Evolutionary conservation across 164 flowering plant species (phyloP), one percentile per base, ranked within the genome.

Genomic region (Tetracentron sinense): DNA sequence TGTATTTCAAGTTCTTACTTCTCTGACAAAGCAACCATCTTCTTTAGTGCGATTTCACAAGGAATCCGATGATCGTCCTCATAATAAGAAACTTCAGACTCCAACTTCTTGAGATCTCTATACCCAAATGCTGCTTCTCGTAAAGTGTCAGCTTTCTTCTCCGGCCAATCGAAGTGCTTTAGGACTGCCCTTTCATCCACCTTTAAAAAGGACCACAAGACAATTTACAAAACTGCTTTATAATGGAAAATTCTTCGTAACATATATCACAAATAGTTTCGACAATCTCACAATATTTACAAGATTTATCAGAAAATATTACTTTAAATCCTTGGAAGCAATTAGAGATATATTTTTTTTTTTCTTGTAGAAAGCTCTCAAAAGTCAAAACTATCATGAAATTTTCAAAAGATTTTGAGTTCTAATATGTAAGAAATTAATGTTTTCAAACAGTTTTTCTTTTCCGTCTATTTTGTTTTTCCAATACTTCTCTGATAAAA

Each of bases 181-280:
- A 93, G 73, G 42, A 93, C 98, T 51, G 98, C 98, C 71, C 96
- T 87, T 64, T 93, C 98, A 74, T 93, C 98, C 73, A 93, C 98
- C 98, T 93, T 60, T 38, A 16, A 38, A 1, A 38, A 38, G 14
- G 15, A 38, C 44, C 8, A 38, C 5, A 38, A 4, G 11, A n/a
- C n/a, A n/a, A n/a, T n/a, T n/a, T n/a, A n/a, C n/a, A n/a, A 3
- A 38, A 38, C 5, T 4, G 14, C 5, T 8, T 38, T 38, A 38
- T 8, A 8, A 2, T 38, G n/a, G n/a, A n/a, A n/a, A 38, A 38
- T 38, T 3, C 14, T 38, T 10, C 5, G 14, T 4, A 10, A 38
- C 14, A 12, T 38, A 1, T 1, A 16, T 38, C 8, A 38, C 44
- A 8, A 38, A 38, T 38, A 38, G 2, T 16, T 38, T 38, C 44